These are phyloP conservation scores for Euptelea pleiosperma DNA, from an alignment of 164 flowering plant species.

Conservation along the genomic window DNA sequence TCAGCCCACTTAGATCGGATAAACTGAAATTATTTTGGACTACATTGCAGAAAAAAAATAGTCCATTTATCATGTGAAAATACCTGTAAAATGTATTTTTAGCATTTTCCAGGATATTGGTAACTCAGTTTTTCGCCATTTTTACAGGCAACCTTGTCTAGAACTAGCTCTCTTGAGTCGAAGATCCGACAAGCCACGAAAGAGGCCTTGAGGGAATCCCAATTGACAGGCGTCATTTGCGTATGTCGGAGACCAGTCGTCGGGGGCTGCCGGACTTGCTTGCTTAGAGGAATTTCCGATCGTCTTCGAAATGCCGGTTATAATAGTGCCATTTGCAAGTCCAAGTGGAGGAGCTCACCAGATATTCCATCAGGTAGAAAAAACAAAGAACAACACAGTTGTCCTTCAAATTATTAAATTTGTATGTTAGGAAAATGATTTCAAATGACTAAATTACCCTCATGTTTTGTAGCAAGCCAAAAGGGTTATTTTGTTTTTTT, in stretches of 20 bases:
- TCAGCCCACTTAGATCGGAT: no score
- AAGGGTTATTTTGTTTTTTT: no score
- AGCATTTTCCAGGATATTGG: no score
- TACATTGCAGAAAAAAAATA: no score
- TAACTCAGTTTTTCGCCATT: no score
- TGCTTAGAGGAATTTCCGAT: slow-evolving; percentile 39
- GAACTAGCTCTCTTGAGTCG: slow-evolving; percentile 59
- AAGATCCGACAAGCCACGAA: slow-evolving; percentile 54
- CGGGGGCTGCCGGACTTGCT: slow-evolving; percentile 61
- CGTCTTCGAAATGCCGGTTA: slow-evolving; percentile 53
- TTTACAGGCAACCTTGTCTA: slow-evolving; percentile 52
- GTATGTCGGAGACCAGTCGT: slow-evolving; percentile 35
- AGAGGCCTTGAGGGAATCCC: slow-evolving; percentile 45
- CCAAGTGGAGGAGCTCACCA: slow-evolving; percentile 74
- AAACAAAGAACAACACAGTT: not conserved
- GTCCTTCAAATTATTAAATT: not conserved
- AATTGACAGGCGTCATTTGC: slow-evolving; percentile 31
- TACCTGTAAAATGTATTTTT: no score
- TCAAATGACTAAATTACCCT: no score
- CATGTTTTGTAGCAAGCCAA: no score
- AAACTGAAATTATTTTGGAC: no score
- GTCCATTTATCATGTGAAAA: no score
- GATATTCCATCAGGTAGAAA: slow-evolving; percentile 67
- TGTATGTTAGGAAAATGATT: no score
- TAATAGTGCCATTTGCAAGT: slow-evolving; percentile 57